Evolutionary conservation across 176 grass and related monocot species (phyloP).

Genomic region (Olyra latifolia): DNA sequence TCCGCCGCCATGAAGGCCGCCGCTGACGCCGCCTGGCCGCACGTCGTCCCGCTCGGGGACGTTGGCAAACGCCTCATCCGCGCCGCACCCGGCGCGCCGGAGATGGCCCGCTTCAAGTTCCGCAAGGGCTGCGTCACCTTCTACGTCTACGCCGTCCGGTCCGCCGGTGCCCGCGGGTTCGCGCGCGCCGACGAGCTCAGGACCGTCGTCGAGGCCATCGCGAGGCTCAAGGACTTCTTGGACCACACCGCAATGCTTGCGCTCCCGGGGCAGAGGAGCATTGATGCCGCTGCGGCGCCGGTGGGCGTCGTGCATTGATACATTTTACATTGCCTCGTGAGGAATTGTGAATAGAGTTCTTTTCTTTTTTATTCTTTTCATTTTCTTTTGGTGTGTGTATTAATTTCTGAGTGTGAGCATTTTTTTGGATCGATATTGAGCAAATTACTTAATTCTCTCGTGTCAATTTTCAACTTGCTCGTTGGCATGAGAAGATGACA

Average conservation of each 20-base stretch:
- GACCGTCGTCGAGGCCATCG: constrained; percentile 65
- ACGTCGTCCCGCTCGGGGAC: constrained; percentile 77
- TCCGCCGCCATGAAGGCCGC: constrained; percentile 69
- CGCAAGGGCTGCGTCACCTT: constrained; percentile 92
- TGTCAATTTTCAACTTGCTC: neutral
- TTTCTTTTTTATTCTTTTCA: neutral
- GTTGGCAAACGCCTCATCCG: constrained; percentile 75
- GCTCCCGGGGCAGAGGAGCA: constrained; percentile 75
- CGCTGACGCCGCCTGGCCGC: constrained; percentile 68
- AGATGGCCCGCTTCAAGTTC: constrained; percentile 97
- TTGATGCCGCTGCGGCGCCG: constrained; percentile 30
- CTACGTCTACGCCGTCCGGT: constrained; percentile 86
- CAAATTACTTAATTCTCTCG: constrained; percentile 10
- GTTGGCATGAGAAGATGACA: neutral
- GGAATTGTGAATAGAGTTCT: constrained; percentile 34
- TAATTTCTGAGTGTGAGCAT: constrained; percentile 27
- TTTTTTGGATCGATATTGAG: constrained; percentile 15
- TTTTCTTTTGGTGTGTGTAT: constrained; percentile 28
- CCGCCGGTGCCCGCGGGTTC: constrained; percentile 66
- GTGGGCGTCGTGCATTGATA: constrained; percentile 35
- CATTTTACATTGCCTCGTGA: neutral
- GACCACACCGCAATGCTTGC: constrained; percentile 97
- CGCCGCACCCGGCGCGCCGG: constrained; percentile 41
- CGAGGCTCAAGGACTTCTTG: constrained; percentile 82
- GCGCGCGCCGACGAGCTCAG: constrained; percentile 76